These are phyloP conservation scores for Eucalyptus regnans DNA, from an alignment of 345 rosid genomes.

Conservation along the genomic window DNA sequence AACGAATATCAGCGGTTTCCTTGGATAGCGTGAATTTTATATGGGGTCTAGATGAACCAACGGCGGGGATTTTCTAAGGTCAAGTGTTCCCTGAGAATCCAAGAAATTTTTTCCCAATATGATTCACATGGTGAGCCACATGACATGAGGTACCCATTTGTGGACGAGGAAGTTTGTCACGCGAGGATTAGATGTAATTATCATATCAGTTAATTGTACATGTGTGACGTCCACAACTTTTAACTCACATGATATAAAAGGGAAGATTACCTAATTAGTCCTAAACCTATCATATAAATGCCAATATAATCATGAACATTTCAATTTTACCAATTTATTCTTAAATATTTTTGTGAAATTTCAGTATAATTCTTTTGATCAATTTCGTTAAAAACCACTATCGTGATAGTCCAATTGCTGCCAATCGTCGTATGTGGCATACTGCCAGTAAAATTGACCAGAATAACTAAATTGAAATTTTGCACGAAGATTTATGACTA, in stretches of 20 bases:
- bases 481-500: fast-evolving
- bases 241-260: background rate
- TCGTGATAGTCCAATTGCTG: fast-evolving
- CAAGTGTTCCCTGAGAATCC: background rate
- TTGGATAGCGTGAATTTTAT: background rate
- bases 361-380: fast-evolving
- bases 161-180: background rate
- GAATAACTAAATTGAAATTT: background rate
- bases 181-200: background rate
- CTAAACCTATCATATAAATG: no score
- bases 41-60: background rate
- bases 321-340: no score
- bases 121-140: background rate
- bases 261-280: no score
- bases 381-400: fast-evolving
- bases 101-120: background rate
- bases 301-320: fast-evolving
- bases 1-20: background rate
- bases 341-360: no score
- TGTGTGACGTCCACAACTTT: background rate
- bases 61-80: background rate
- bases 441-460: fast-evolving
- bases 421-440: fast-evolving
- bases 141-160: background rate
- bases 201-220: background rate